These are phyloP conservation scores for Hygrocybe coccinea DNA, from an alignment of 768 basidiomycete genomes.

Conservation along the genomic window DNA sequence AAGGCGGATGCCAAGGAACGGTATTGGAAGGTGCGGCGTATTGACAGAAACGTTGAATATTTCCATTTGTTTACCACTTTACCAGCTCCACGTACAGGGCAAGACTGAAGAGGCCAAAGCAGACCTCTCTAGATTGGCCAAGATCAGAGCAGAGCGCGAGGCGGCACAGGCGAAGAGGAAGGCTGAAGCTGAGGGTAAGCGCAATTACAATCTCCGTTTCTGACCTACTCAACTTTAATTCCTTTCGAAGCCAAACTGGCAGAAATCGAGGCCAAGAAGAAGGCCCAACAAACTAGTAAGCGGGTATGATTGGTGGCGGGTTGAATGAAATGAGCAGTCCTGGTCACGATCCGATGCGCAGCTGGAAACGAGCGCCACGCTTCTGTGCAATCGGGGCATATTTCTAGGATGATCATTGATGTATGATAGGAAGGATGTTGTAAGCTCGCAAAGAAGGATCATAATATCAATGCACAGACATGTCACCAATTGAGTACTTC, in stretches of 20 bases:
- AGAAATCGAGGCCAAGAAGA: slow-evolving; percentile 58
- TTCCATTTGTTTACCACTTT: neutral
- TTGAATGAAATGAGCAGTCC: neutral
- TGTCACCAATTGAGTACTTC: neutral
- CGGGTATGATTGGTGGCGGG: neutral
- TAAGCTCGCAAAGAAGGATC: too few species aligned
- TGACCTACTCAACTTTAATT: slow-evolving; percentile 1
- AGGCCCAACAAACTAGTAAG: slow-evolving; percentile 33
- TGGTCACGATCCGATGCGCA: neutral
- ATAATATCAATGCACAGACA: neutral
- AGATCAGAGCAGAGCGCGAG: slow-evolving; percentile 84
- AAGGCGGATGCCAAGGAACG: slow-evolving; percentile 83
- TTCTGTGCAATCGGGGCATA: neutral
- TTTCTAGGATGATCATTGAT: too few species aligned
- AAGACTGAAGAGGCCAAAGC: slow-evolving; percentile 89
- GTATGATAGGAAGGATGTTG: too few species aligned
- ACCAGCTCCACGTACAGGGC: slow-evolving; percentile 66
- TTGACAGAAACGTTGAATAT: neutral
- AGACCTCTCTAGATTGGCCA: slow-evolving; percentile 80
- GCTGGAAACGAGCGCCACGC: neutral
- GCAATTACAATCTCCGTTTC: neutral
- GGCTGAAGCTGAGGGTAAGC: slow-evolving; percentile 80
- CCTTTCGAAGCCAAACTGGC: slow-evolving; percentile 52
- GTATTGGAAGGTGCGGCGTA: slow-evolving; percentile 73
- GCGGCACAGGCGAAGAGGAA: slow-evolving; percentile 82